Base-by-base conservation (phyloP, 2,329 filamentous ascomycete species). In the Ceratocystis destructans region DNA sequence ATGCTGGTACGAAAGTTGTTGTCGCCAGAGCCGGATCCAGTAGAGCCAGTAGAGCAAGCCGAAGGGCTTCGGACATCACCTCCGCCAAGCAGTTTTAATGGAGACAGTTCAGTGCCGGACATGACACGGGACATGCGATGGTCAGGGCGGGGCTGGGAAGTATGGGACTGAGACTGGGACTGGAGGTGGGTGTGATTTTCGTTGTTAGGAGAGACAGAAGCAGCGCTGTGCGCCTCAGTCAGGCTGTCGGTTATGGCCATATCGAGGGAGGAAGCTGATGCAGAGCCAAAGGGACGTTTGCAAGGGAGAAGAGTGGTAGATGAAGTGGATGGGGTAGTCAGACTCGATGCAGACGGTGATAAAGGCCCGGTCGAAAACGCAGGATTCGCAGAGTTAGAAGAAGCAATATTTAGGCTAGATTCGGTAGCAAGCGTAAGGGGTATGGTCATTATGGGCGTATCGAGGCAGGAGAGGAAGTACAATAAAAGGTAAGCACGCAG, bases 51-150 rank as follows among this genome's bases (percentile, higher is more conserved):
- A n/a, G 64, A 28, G 74, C 74, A 22, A 67, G 65, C 25, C n/a
- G 66, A 67, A 44, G 67, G 64, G n/a, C 64, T 72, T 68, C 45
- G 68, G 50, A 68, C 67, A 66, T 65, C 70, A 68, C 66, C 70
- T 46, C 74, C 75, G 41, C 76, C 72, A 45, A 85, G 75, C 62
- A 85, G 82, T 75, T 82, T 83, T 45, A 85, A 76, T 48, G 82
- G 82, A 63, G 82, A 83, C 41, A 84, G 78, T 70, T 82, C 82
- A 67, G 75, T 79, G 66, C 82, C 82, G 44, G 82, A 83, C 64
- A 84, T 74, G 69, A 85, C 79, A 69, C 82, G 79, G 25, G 81
- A 83, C 57, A 68, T 80, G 78, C 66, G 66, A 22, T 62, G 59
- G 37, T 64, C 61, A 25, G 53, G 53, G 15, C 55, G 55, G 15